Evolutionary conservation across 2,329 filamentous ascomycete genomes (phyloP), one percentile per base, ranked within the genome.

Genomic region (Fusarium odoratissimum): DNA sequence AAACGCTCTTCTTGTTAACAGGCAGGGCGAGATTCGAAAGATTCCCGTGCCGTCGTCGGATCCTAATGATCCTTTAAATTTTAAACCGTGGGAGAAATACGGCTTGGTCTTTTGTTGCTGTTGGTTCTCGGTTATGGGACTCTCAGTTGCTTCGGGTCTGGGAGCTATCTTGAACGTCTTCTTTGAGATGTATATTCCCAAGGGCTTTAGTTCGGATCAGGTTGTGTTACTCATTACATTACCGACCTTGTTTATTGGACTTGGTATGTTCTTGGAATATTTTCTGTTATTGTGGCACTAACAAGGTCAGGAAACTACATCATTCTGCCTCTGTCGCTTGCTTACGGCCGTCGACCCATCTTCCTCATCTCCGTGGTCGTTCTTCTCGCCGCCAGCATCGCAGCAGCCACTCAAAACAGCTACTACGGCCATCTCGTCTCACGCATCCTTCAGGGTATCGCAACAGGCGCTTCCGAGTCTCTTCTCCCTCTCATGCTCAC

Each of bases 71-170:
- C 64, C 64, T 11, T 16, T 67, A 14, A 60, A 67, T 8, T 67
- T 67, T 3, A 31, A 56, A 1, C 62, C 45, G 1, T 67, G 62
- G 64, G 54, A 67, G 16, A 67, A 67, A 33, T 67, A 67, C 19
- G 64, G 64, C 8, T 6, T 67, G 2, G 64, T 67, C 21, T 67
- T 67, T 28, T 67, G 64, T 3, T 67, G 64, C 10, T 67, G 62
- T 3, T 67, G 64, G 64, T 67, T 67, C 19, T 66, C 64, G 7
- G 52, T 66, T 3, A 66, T 66, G 61, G 64, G 61, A 30, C 62
- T 67, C 1, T 67, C 64, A 5, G 40, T 67, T 2, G 64, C 64
- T 4, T 40, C 44, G 2, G 64, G 62, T 2, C 23, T 67, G 8
- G 64, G 64, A 4, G 54, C 64, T 14, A 67, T 67, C 4, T 2